Evolutionary conservation across 495 filamentous ascomycete species (phyloP), one percentile per base, ranked within the genome.

Genomic region (Aspergillus taichungensis): DNA sequence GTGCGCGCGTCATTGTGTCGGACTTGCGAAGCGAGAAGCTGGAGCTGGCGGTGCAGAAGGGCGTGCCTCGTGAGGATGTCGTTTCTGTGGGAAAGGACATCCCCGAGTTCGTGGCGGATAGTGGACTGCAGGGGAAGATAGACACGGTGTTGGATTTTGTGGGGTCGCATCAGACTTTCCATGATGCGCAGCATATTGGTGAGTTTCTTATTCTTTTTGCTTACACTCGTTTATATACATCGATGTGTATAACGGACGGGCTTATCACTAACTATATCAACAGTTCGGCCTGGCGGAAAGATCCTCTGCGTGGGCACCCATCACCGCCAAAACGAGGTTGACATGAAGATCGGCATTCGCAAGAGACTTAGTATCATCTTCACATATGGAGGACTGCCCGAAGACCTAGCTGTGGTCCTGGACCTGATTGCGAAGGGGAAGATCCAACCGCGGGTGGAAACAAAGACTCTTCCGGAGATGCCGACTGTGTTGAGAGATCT

Each of bases 321-420:
- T 6, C 47, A 56, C 18, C 50, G 47, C 5, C 32, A 24, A 3
- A 59, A 59, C 45, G 45, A 53, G 24, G 5, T 53, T 10, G 50
- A 53, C 31, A 59, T 56, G 56, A 59, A 56, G 34, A 51, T 49
- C 28, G 50, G 56, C 9, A 59, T 59, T 46, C 53, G 50, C 28
- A 56, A 56, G 35, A 18, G 56, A 32, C 13, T 59, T 29, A 56
- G 50, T 27, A 50, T 59, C 18, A 52, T 56, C 31, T 57, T 56
- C 42, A 55, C 53, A 11, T 59, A 60, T 37, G 54, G 51, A 14
- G 54, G 57, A 7, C 57, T 53, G 33, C 43, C 54, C 13, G 37
- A 14, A 9, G 54, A 60, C 50, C n/a, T 60, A 7, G 44, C 41
- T 13, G 51, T 49, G 27, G 51, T 60, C 34, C 38, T 58, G 37